These are phyloP conservation scores for Xylaria telfairii DNA, from an alignment of 495 filamentous ascomycete genomes.

Conservation along the genomic window DNA sequence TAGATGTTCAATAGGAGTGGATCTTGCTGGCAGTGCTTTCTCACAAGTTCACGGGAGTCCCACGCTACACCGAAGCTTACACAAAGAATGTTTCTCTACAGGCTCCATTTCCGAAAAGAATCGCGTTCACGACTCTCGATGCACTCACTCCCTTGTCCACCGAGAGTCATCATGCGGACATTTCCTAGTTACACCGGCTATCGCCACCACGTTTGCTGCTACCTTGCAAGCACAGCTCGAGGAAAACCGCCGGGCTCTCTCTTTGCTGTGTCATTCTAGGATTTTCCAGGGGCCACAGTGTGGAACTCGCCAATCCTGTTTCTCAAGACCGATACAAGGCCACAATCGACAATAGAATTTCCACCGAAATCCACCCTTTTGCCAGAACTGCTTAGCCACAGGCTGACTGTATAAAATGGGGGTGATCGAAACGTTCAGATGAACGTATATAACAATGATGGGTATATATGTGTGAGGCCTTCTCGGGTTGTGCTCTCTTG, in stretches of 20 bases:
- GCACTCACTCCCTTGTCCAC: background rate
- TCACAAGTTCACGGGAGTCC: background rate
- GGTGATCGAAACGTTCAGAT: background rate
- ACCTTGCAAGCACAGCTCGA: constrained; percentile 7
- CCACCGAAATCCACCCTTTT: background rate
- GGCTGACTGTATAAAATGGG: background rate
- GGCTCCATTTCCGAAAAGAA: background rate
- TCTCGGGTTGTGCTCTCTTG: background rate
- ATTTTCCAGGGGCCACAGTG: background rate
- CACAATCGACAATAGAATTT: background rate
- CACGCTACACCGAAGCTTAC: constrained; percentile 18
- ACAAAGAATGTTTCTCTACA: background rate
- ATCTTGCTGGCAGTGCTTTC: constrained; percentile 8
- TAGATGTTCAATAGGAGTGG: background rate
- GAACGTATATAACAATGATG: background rate
- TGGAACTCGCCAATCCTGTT: constrained; percentile 10
- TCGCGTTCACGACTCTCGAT: background rate
- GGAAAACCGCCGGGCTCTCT: background rate
- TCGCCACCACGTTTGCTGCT: constrained; percentile 8
- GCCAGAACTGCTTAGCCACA: constrained; percentile 3
- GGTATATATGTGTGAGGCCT: background rate
- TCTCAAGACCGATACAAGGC: background rate
- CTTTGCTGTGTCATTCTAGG: background rate
- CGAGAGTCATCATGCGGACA: background rate
- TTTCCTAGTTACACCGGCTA: constrained; percentile 3